Percentiles rank a stretch among this genome's conserved stretches.
These are phyloP conservation scores for Musa schizocarpa DNA, from an alignment of 176 grass and related monocot genomes.

Conservation along the genomic window DNA sequence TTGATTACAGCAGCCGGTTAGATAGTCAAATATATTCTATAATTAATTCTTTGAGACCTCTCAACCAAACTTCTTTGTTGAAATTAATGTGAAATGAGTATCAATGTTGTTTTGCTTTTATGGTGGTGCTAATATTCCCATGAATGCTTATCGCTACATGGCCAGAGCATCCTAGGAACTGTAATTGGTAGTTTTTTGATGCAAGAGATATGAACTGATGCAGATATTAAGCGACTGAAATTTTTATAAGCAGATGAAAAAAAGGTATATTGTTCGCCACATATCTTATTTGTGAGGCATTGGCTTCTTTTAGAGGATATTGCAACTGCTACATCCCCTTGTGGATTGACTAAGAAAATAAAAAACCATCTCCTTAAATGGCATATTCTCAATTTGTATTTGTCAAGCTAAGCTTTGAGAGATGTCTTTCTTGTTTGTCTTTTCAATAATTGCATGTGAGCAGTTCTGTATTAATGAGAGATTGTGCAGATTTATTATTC, in stretches of 20 bases:
- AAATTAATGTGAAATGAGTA: neutral
- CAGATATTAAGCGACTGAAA: no score
- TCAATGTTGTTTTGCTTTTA: no score
- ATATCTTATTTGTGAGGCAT: neutral
- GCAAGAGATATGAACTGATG: no score
- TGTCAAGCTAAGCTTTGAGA: neutral
- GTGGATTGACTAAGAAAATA: neutral
- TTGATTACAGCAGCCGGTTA: neutral
- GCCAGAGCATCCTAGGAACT: no score
- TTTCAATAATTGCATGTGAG: neutral
- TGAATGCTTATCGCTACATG: no score
- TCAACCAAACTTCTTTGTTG: neutral
- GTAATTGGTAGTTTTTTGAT: no score
- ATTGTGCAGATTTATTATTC: neutral
- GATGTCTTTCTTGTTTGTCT: neutral
- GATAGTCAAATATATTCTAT: neutral
- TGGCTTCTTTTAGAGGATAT: neutral
- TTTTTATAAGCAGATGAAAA: neutral
- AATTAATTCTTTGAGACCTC: neutral
- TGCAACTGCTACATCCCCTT: neutral
- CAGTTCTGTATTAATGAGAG: neutral
- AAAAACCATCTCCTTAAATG: neutral
- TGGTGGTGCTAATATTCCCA: no score
- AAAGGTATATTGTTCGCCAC: neutral
- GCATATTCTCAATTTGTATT: neutral